phyloP scores from a whole-genome alignment of 805 yeast species.

The Spathaspora passalidarum region DNA sequence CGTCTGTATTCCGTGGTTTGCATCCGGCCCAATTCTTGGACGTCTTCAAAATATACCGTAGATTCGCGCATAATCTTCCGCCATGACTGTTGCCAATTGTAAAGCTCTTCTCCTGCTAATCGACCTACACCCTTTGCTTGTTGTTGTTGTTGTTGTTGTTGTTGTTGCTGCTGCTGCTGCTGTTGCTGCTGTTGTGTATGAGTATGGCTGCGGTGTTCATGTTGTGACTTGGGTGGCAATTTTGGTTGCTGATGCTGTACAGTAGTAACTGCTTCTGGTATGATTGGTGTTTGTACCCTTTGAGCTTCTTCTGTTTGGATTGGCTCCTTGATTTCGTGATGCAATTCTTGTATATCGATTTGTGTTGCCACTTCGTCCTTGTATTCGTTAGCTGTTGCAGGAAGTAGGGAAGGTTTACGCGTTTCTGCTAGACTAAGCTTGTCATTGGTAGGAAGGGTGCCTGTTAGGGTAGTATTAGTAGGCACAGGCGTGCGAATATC shows the following conservation, averaged over 20 bases:
- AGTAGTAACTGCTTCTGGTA: not conserved
- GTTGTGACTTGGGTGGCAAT: conserved; percentile 1
- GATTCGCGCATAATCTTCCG: conserved; percentile 55
- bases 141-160: conserved; percentile 1
- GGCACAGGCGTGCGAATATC: not conserved
- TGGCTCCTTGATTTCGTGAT: not conserved
- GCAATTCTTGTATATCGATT: not conserved
- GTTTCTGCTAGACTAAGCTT: not conserved
- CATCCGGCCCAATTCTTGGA: conserved; percentile 33
- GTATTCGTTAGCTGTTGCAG: not conserved
- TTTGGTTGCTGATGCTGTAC: not conserved
- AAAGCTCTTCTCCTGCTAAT: conserved; percentile 45
- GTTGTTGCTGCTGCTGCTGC: conserved; percentile 1
- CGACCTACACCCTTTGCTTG: conserved; percentile 17
- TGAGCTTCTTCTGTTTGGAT: not conserved
- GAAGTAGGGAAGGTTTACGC: not conserved
- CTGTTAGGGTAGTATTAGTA: not conserved
- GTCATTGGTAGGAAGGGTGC: not conserved
- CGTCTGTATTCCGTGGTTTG: conserved; percentile 39
- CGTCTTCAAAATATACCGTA: conserved; percentile 59
- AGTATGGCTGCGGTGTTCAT: conserved; percentile 1
- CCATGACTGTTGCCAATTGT: conserved; percentile 68
- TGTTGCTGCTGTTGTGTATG: not conserved
- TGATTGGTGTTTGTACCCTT: not conserved
- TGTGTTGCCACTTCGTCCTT: not conserved